Percentiles rank a stretch among this genome's conserved stretches.
Evolutionary conservation across 352 stramenopile genomes (phyloP).

Genomic region (Globisporangium nodosum): DNA sequence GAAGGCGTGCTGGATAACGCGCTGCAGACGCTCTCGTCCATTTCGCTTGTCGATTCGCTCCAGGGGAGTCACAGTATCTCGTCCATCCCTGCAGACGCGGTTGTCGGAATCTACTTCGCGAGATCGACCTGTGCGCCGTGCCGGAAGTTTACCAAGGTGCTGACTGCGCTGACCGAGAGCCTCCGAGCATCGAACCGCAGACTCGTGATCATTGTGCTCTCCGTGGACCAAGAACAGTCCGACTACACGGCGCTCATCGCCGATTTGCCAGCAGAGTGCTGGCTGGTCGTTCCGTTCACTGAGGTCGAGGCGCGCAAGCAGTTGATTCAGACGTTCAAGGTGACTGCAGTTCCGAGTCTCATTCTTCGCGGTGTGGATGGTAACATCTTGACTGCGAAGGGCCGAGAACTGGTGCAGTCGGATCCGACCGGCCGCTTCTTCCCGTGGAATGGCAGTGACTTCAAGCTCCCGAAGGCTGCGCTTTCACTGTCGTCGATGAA

Average conservation of each 20-base stretch:
- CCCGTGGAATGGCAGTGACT: slow-evolving; percentile 52
- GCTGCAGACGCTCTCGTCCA: slow-evolving; percentile 47
- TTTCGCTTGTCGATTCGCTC: slow-evolving; percentile 67
- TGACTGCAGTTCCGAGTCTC: slow-evolving; percentile 51
- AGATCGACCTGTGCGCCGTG: slow-evolving; percentile 38
- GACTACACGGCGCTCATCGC: slow-evolving; percentile 47
- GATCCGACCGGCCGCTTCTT: slow-evolving; percentile 60
- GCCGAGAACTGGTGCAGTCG: slow-evolving; percentile 53
- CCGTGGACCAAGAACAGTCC: slow-evolving; percentile 57
- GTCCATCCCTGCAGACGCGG: slow-evolving; percentile 36
- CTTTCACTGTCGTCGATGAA: slow-evolving; percentile 53
- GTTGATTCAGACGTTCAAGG: slow-evolving; percentile 56
- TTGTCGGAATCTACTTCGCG: slow-evolving; percentile 78
- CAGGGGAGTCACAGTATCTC: slow-evolving; percentile 64
- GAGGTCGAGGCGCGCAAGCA: slow-evolving; percentile 69
- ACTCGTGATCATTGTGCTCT: slow-evolving; percentile 73
- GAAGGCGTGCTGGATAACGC: slow-evolving; percentile 47
- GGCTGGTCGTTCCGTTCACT: slow-evolving; percentile 68
- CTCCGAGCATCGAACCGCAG: slow-evolving; percentile 37
- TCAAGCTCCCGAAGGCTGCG: slow-evolving; percentile 40
- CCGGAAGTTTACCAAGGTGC: slow-evolving; percentile 42
- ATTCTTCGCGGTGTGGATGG: slow-evolving; percentile 55
- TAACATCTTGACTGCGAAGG: slow-evolving; percentile 61
- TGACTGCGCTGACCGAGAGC: slow-evolving; percentile 42
- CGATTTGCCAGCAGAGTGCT: slow-evolving; percentile 49